Evolutionary conservation across 2,329 filamentous ascomycete species (phyloP).

Genomic region (Aspergillus arachidicola): DNA sequence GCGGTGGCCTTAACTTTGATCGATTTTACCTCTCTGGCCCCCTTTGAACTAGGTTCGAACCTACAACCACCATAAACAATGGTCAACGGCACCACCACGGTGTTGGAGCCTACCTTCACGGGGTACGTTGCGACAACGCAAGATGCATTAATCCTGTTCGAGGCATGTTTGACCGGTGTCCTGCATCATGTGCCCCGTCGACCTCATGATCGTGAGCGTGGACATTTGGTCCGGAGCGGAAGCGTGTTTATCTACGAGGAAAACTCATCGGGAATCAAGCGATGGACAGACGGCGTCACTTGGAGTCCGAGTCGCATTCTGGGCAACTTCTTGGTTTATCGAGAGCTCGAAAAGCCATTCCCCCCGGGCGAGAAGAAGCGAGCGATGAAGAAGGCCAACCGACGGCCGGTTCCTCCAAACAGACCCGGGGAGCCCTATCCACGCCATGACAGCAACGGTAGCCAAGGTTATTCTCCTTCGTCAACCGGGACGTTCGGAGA

Average conservation of each 20-base stretch:
- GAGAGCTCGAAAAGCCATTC: slow-evolving; percentile 77
- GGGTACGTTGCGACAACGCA: slow-evolving; percentile 69
- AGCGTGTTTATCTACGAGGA: slow-evolving; percentile 92
- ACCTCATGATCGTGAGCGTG: slow-evolving; percentile 82
- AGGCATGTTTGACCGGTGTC: slow-evolving; percentile 71
- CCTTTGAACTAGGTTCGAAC: slow-evolving; percentile 22
- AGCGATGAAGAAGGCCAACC: slow-evolving; percentile 70
- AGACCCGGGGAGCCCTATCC: slow-evolving; percentile 58
- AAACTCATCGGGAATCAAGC: slow-evolving; percentile 84
- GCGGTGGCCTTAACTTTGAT: slow-evolving; percentile 25
- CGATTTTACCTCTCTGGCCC: slow-evolving; percentile 21
- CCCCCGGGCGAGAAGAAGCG: slow-evolving; percentile 83
- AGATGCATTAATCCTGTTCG: slow-evolving; percentile 79
- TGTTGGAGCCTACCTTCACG: slow-evolving; percentile 66
- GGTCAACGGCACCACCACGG: slow-evolving; percentile 48
- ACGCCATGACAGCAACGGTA: slow-evolving; percentile 42
- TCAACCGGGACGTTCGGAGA: slow-evolving; percentile 38
- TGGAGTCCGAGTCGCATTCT: slow-evolving; percentile 90
- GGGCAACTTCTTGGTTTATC: slow-evolving; percentile 82
- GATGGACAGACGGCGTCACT: slow-evolving; percentile 88
- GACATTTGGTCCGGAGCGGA: slow-evolving; percentile 76
- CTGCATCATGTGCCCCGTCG: slow-evolving; percentile 77
- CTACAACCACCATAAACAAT: slow-evolving; percentile 29
- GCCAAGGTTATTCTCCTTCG: slow-evolving; percentile 38
- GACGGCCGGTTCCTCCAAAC: slow-evolving; percentile 46